Evolutionary conservation across 129 eudicot species (phyloP), one percentile per base, ranked within the genome.

Genomic region (Scalesia atractyloides): DNA sequence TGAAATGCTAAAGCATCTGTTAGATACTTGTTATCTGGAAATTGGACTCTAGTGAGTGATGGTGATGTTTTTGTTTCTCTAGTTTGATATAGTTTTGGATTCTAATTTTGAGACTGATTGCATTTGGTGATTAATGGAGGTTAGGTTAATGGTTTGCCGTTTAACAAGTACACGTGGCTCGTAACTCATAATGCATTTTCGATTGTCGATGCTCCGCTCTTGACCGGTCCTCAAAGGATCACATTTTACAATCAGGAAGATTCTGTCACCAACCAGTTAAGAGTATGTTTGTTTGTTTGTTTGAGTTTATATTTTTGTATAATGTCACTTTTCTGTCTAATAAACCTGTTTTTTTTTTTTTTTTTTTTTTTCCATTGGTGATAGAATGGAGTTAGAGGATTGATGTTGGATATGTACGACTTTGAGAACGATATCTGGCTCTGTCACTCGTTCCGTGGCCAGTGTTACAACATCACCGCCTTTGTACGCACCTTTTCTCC

Each of bases 341-440:
- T 43, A 39, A 44, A 2, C 26, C 0, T 75, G 14, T 79, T 54
- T n/a, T 66, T 14, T 76, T 66, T 2, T 33, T 18, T 75, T 5
- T 74, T 75, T 8, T 79, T 18, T 70, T 64, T 74, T 49, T 43
- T n/a, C n/a, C n/a, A 77, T 64, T 51, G 16, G 44, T 43, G 18
- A 20, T 78, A 95, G 99, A 95, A 95, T 86, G 99, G 99, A 83
- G 99, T 90, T 30, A 85, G 99, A 76, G 99, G 99, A 80, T 83
- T 95, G 79, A 95, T 95, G 99, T 84, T 95, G 89, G 99, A 95
- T 80, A 88, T 95, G 97, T 95, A 95, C 51, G 99, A 95, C 81
- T 95, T 88, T 77, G 80, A 86, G 82, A 83, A 91, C 14, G 97
- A 88, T 83, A 88, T 95, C 61, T 95, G 99, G 99, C 95, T 95